phyloP scores from a whole-genome alignment of 1,284 basidiomycete species.

The Ustilago shanxiensis region DNA sequence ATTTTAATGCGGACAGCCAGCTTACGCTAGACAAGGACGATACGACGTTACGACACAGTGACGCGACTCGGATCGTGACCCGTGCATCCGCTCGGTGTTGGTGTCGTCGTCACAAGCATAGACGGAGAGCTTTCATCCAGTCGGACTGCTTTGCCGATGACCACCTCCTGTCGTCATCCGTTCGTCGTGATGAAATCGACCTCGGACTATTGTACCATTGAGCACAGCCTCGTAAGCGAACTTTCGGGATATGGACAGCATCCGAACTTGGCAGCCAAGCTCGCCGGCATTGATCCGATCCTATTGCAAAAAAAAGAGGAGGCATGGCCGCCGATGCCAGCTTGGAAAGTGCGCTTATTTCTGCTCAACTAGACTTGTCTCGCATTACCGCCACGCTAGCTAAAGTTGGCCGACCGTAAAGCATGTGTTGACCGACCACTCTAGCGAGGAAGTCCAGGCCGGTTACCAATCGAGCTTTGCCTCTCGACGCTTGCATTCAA shows the following conservation, averaged over 20 bases:
- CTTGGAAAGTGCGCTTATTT: background rate
- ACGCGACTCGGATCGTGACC: background rate
- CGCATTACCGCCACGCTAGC: slow-evolving; percentile 14
- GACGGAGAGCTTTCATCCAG: no score
- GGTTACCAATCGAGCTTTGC: no score
- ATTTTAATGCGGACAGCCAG: background rate
- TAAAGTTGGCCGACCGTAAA: slow-evolving; percentile 4
- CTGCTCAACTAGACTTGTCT: slow-evolving; percentile 5
- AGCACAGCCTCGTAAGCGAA: background rate
- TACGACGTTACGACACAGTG: background rate
- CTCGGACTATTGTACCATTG: background rate
- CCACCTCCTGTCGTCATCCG: background rate
- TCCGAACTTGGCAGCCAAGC: background rate
- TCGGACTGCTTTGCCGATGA: background rate
- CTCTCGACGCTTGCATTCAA: no score
- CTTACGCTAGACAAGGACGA: background rate
- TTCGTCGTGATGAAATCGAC: background rate
- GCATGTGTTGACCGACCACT: background rate
- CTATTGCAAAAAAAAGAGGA: background rate
- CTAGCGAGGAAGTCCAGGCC: background rate
- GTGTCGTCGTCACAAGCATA: no score
- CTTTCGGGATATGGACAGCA: background rate
- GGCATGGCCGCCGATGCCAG: background rate
- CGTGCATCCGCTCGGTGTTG: no score
- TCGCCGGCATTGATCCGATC: background rate